Evolutionary conservation across 805 yeast species (phyloP).

Genomic region (Nakazawaea pomicola): DNA sequence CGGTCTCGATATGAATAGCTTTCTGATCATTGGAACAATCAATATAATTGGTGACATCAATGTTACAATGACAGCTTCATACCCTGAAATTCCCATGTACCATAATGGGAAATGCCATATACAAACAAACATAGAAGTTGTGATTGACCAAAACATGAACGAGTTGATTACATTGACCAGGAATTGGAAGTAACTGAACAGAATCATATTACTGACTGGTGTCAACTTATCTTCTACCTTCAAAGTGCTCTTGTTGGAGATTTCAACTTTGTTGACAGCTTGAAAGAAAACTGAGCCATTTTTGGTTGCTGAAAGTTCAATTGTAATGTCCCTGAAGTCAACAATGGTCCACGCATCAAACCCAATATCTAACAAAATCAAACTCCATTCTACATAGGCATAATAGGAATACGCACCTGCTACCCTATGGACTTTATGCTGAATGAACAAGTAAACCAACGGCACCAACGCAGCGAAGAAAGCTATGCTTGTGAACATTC

Average conservation of each 20-base stretch:
- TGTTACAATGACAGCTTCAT: conserved; percentile 66
- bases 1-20: conserved; percentile 38
- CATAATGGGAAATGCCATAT: conserved; percentile 98
- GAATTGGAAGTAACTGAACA: conserved; percentile 30
- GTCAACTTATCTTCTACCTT: not conserved
- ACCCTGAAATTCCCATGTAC: conserved; percentile 97
- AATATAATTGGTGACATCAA: conserved; percentile 57
- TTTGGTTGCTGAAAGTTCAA: conserved; percentile 31
- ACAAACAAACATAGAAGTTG: conserved; percentile 76
- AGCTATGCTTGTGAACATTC: conserved; percentile 46
- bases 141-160: conserved; percentile 78
- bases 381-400: conserved; percentile 92
- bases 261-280: conserved; percentile 1
- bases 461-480: conserved; percentile 80
- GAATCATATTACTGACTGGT: conserved; percentile 8
- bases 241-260: no score
- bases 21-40: conserved; percentile 27
- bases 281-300: conserved; percentile 5
- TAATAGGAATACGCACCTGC: conserved; percentile 96
- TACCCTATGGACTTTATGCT: conserved; percentile 80
- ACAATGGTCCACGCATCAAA: conserved; percentile 76
- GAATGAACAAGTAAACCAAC: conserved; percentile 81
- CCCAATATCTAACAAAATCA: conserved; percentile 75
- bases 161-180: conserved; percentile 53
- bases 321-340: conserved; percentile 63